Conservation (phyloP, 148 eudicot species). For the Arctostaphylos glauca region DNA sequence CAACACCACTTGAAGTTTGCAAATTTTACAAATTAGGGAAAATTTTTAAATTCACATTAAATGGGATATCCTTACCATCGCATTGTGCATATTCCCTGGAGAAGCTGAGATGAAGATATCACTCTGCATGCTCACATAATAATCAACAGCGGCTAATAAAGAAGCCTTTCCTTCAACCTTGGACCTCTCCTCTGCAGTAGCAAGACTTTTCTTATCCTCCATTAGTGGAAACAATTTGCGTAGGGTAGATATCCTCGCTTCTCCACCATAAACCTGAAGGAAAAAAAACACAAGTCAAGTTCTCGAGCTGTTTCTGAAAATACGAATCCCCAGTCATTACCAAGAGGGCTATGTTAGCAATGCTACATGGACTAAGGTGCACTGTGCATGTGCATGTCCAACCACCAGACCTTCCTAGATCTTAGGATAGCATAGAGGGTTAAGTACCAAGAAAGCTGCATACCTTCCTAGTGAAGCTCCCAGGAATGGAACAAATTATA, state of each 20-base stretch:
- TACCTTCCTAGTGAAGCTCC: not conserved
- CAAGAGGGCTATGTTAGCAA: not conserved
- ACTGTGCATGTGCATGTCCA: not conserved
- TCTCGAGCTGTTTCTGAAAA: not conserved
- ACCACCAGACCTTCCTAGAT: not conserved
- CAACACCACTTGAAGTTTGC: not conserved
- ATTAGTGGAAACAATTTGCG: constrained; percentile 75
- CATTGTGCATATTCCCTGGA: constrained; percentile 99
- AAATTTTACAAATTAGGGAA: not conserved
- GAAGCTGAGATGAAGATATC: constrained; percentile 97
- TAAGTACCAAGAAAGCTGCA: not conserved
- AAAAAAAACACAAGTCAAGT: not conserved
- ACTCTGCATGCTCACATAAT: constrained; percentile 88
- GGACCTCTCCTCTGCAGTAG: constrained; percentile 57
- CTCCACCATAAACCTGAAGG: constrained; percentile 27
- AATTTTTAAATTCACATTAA: not conserved
- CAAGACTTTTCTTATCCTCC: constrained; percentile 89
- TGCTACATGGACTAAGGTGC: not conserved
- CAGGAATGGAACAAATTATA: not conserved
- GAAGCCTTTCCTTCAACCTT: constrained; percentile 88
- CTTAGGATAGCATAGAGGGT: not conserved
- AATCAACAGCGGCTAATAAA: constrained; percentile 87
- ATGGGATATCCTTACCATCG: constrained; percentile 52
- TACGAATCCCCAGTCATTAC: not conserved
- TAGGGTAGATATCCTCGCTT: constrained; percentile 75